A percentile compares a stretch with the other conserved stretches of the same genome.
Conservation (phyloP, 345 rosid species). For the Eucalyptus tenuipes region DNA sequence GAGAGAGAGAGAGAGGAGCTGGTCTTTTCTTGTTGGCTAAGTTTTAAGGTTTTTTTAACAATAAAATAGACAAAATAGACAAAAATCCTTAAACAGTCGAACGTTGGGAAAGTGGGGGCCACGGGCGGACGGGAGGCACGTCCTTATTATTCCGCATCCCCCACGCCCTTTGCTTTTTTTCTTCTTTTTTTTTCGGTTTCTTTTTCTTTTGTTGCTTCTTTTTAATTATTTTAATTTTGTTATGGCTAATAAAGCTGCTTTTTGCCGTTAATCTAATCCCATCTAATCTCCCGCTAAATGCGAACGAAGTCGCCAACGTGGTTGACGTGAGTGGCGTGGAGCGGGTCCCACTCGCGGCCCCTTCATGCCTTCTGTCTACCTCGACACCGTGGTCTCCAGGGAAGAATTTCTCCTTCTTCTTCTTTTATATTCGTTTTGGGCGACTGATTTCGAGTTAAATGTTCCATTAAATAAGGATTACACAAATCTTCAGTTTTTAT, state of each 20-base stretch:
- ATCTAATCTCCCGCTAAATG: not conserved
- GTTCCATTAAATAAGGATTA: not conserved
- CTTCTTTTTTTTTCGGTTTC: not conserved
- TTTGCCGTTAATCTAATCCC: not conserved
- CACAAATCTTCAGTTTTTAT: not conserved
- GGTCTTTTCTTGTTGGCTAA: not conserved
- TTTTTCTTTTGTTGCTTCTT: not conserved
- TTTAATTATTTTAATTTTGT: not conserved
- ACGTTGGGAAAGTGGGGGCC: constrained; percentile 39
- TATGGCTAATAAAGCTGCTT: not conserved
- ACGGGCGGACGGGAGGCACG: not conserved
- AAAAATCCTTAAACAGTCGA: constrained; percentile 6
- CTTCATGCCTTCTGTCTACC: not conserved
- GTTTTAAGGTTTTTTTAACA: not conserved
- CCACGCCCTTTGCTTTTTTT: not conserved
- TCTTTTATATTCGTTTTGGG: not conserved
- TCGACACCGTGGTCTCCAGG: not conserved
- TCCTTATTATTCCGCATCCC: not conserved
- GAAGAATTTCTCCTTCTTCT: not conserved
- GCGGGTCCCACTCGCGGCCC: not conserved
- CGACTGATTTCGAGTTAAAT: not conserved
- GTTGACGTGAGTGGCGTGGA: not conserved
- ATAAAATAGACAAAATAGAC: not conserved
- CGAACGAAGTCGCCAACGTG: not conserved
- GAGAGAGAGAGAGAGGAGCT: no score